Conservation (phyloP, 768 basidiomycete species). For the Termitomyces sp. region DNA sequence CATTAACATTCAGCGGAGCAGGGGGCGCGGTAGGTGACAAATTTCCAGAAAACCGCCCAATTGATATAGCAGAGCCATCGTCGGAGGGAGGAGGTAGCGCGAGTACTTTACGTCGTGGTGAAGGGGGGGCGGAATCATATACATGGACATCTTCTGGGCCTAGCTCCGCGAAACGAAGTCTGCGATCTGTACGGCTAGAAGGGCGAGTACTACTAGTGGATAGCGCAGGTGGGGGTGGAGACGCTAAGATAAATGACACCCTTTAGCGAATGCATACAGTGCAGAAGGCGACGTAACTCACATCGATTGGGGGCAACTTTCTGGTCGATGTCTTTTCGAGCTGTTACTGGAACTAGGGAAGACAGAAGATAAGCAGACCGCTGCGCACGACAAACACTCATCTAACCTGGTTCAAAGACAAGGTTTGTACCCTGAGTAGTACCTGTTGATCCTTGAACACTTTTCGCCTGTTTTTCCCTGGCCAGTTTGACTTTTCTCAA, state of each 20-base stretch:
- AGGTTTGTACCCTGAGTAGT: not conserved
- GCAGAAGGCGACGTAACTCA: slow-evolving; percentile 5
- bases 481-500: slow-evolving; percentile 49
- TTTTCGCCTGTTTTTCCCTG: slow-evolving; percentile 27
- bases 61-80: slow-evolving; percentile 33
- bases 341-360: slow-evolving; percentile 11
- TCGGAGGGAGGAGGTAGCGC: slow-evolving; percentile 51
- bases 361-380: not conserved
- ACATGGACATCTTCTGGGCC: slow-evolving; percentile 72
- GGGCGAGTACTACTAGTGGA: slow-evolving; percentile 52
- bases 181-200: slow-evolving; percentile 49
- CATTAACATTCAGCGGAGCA: not conserved
- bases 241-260: slow-evolving; percentile 14
- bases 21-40: slow-evolving; percentile 11
- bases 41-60: slow-evolving; percentile 30
- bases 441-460: not conserved
- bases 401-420: slow-evolving; percentile 15
- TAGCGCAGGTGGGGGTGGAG: slow-evolving; percentile 39
- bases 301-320: slow-evolving; percentile 6
- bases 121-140: slow-evolving; percentile 76
- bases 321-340: slow-evolving; percentile 7
- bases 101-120: slow-evolving; percentile 56
- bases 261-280: slow-evolving; percentile 2
- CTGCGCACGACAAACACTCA: not conserved
- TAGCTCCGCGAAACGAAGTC: slow-evolving; percentile 71